These are phyloP conservation scores for Calonectria hongkongensis DNA, from an alignment of 2,329 filamentous ascomycete species.

Conservation along the genomic window DNA sequence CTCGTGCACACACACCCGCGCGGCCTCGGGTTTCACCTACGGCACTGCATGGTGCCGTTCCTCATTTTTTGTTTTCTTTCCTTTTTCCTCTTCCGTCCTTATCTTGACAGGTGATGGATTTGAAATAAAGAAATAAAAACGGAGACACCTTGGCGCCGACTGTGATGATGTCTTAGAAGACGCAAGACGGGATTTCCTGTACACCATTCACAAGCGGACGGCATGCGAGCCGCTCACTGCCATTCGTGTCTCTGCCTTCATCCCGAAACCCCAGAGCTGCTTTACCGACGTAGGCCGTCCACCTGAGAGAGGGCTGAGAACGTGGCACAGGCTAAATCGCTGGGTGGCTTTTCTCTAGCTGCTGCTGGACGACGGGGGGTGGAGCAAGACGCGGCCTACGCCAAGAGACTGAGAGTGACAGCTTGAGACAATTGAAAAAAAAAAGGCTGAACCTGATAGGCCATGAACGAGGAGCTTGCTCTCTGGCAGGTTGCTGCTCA, in stretches of 20 bases:
- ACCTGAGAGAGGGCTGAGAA: conserved; percentile 1
- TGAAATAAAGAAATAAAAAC: not conserved
- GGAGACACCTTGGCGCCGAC: not conserved
- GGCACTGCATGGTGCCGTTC: not conserved
- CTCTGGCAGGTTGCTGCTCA: not conserved
- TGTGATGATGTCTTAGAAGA: not conserved
- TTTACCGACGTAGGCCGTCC: not conserved
- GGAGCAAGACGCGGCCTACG: no score
- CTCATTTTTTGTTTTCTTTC: not conserved
- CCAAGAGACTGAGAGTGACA: not conserved
- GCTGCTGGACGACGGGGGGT: no score
- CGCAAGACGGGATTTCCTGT: not conserved
- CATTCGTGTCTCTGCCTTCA: not conserved
- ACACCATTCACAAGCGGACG: not conserved
- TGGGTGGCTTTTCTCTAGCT: not conserved
- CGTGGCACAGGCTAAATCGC: not conserved
- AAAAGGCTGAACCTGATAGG: not conserved
- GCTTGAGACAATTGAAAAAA: not conserved
- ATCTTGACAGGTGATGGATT: not conserved
- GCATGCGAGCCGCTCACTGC: not conserved
- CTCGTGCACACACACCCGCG: not conserved
- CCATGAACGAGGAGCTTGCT: not conserved
- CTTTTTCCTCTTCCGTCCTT: not conserved
- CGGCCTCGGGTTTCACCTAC: conserved; percentile 12
- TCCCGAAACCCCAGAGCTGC: not conserved